These are phyloP conservation scores for Malus asiatica DNA, from an alignment of 306 rosid species.

Conservation along the genomic window DNA sequence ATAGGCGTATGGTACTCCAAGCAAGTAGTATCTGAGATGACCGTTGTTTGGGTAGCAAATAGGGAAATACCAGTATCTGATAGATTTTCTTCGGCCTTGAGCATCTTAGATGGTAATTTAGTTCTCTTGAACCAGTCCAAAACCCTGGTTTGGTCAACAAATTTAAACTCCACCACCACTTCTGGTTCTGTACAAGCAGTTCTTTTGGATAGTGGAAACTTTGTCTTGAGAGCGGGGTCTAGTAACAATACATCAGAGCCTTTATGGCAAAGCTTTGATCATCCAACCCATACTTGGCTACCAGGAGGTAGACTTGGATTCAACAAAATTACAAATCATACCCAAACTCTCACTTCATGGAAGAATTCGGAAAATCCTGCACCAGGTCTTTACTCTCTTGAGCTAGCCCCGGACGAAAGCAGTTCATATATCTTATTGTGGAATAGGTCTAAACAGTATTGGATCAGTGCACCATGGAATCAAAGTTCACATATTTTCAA, in stretches of 20 bases:
- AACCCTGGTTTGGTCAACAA: background rate
- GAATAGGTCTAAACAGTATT: conserved; percentile 24
- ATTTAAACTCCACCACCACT: background rate
- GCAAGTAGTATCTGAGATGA: background rate
- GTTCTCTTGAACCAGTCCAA: background rate
- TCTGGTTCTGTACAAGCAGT: background rate
- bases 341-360: conserved; percentile 35
- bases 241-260: background rate
- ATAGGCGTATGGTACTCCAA: background rate
- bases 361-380: conserved; percentile 37
- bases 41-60: background rate
- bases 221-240: background rate
- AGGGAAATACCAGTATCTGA: background rate
- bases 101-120: background rate
- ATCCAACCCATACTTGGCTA: conserved; percentile 9
- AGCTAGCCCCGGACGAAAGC: conserved; percentile 4
- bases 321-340: conserved; percentile 11
- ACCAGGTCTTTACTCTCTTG: conserved; percentile 34
- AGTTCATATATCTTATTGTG: conserved; percentile 17
- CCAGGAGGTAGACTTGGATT: background rate
- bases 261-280: background rate
- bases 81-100: background rate
- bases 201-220: background rate
- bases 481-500: too few species aligned
- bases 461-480: too few species aligned